Percentiles rank a stretch among this genome's conserved stretches.
These are phyloP conservation scores for Colletotrichum siamense DNA, from an alignment of 2,329 filamentous ascomycete genomes.

Conservation along the genomic window DNA sequence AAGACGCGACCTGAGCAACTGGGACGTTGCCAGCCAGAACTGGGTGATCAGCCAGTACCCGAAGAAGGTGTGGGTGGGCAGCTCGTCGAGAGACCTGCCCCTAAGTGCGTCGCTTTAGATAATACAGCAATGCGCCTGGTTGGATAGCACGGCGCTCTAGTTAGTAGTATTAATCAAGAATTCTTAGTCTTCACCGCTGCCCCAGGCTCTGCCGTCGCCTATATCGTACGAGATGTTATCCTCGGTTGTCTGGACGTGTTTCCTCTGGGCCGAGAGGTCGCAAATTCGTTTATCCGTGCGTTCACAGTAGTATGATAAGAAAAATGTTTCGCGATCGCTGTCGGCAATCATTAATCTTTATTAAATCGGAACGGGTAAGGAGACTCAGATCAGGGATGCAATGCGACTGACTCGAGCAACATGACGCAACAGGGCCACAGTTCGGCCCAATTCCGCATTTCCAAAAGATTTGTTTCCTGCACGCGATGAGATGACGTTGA, in stretches of 20 bases:
- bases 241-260: background rate
- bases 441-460: background rate
- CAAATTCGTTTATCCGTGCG: background rate
- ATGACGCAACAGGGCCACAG: conserved; percentile 17
- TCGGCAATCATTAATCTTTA: background rate
- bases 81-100: conserved; percentile 60
- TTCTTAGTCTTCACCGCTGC: background rate
- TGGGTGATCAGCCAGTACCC: conserved; percentile 69
- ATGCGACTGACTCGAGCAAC: conserved; percentile 2
- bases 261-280: background rate
- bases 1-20: conserved; percentile 84
- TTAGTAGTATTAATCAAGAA: background rate
- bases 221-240: background rate
- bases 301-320: background rate
- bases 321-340: background rate
- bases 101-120: conserved; percentile 38
- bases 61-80: conserved; percentile 62
- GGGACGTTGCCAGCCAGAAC: conserved; percentile 81
- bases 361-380: background rate
- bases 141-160: background rate
- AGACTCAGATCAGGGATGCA: background rate
- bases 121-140: background rate
- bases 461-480: background rate
- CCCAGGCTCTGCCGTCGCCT: background rate
- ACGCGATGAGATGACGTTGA: background rate